Conservation (phyloP, 2,329 filamentous ascomycete species). For the Ophiostoma sp. region DNA sequence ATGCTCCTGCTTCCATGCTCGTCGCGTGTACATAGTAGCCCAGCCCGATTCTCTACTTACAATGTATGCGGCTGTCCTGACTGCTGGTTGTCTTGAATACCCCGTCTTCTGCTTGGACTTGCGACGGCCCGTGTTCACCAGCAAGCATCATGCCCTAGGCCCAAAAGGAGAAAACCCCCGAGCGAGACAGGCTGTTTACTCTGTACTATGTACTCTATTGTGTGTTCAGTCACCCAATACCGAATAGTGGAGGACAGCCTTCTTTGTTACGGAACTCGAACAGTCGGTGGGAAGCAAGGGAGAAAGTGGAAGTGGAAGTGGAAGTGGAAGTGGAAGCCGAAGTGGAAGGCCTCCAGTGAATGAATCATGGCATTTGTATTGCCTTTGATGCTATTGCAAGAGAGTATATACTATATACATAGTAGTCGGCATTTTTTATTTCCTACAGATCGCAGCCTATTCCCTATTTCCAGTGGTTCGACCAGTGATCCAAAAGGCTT, state of each 20-base stretch:
- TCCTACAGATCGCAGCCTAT: not conserved
- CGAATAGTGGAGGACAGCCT: not conserved
- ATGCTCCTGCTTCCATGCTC: not conserved
- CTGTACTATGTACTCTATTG: not conserved
- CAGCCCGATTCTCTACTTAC: too few species aligned
- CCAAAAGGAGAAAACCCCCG: conserved; percentile 2
- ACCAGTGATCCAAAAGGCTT: conserved; percentile 11
- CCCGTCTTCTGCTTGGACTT: not conserved
- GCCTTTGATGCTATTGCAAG: not conserved
- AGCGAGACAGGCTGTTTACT: not conserved
- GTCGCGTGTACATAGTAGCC: too few species aligned
- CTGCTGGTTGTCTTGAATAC: not conserved
- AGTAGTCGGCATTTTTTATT: too few species aligned
- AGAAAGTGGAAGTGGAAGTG: not conserved
- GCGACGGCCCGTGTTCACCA: not conserved
- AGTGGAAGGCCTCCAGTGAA: not conserved
- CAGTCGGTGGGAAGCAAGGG: not conserved
- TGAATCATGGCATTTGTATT: conserved; percentile 4
- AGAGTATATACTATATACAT: not conserved
- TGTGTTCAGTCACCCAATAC: not conserved
- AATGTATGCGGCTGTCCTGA: not conserved
- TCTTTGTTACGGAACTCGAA: not conserved
- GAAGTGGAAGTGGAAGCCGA: not conserved
- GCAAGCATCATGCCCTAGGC: not conserved
- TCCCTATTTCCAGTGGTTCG: conserved; percentile 4